Evolutionary conservation across 2,329 filamentous ascomycete genomes (phyloP).

Genomic region (Elsinoe necatrix): DNA sequence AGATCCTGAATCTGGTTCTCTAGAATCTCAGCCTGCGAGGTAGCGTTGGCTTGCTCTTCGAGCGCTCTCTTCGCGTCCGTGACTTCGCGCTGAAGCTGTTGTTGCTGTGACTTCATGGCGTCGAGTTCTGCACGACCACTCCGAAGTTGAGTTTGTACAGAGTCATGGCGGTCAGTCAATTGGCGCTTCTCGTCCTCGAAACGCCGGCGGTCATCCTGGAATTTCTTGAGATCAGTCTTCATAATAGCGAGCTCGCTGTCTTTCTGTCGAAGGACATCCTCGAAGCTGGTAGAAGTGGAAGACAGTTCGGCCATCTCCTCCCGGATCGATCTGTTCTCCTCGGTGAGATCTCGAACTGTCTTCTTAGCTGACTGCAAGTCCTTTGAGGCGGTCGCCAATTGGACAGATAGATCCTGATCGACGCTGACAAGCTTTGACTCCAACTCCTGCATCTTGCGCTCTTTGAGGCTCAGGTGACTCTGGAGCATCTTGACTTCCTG

Average conservation of each 20-base stretch:
- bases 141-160: slow-evolving; percentile 63
- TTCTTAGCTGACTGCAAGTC: slow-evolving; percentile 66
- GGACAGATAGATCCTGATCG: slow-evolving; percentile 83
- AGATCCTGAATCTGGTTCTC: slow-evolving; percentile 82
- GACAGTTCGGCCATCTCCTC: slow-evolving; percentile 81
- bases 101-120: slow-evolving; percentile 74
- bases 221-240: slow-evolving; percentile 73
- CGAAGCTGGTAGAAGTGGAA: slow-evolving; percentile 86
- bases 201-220: slow-evolving; percentile 67
- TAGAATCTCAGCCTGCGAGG: slow-evolving; percentile 77
- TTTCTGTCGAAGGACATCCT: slow-evolving; percentile 85
- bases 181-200: slow-evolving; percentile 71
- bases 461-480: slow-evolving; percentile 80
- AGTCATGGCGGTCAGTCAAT: slow-evolving; percentile 68
- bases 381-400: slow-evolving; percentile 67
- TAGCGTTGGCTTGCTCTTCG: slow-evolving; percentile 80
- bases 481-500: slow-evolving; percentile 86
- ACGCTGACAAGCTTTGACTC: slow-evolving; percentile 74
- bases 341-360: slow-evolving; percentile 65
- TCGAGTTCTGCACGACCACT: slow-evolving; percentile 83
- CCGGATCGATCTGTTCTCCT: slow-evolving; percentile 75
- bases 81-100: slow-evolving; percentile 78
- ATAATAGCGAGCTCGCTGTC: slow-evolving; percentile 86
- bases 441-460: slow-evolving; percentile 79
- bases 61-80: slow-evolving; percentile 79